These are phyloP conservation scores for Pythium phragmitis DNA, from an alignment of 352 stramenopile species.

Conservation along the genomic window DNA sequence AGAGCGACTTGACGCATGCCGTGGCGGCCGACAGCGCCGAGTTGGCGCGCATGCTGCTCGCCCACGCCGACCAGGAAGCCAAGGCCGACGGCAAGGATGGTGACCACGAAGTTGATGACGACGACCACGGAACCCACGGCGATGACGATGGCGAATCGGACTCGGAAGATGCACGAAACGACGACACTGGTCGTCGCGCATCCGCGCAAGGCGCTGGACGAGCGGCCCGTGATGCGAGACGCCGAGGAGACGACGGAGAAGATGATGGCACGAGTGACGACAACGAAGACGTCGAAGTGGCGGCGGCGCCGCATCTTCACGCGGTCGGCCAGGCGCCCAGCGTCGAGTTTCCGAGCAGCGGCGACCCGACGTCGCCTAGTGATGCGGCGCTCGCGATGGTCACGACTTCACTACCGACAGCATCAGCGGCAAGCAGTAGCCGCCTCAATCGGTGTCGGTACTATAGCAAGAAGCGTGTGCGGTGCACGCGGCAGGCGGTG, in stretches of 20 bases:
- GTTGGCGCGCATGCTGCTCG: conserved; percentile 69
- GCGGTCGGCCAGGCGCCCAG: conserved; percentile 8
- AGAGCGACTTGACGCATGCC: conserved; percentile 43
- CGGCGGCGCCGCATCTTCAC: conserved; percentile 27
- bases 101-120: background rate
- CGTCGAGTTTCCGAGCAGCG: conserved; percentile 7
- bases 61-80: conserved; percentile 54
- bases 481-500: conserved; percentile 63
- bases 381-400: background rate
- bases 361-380: conserved; percentile 9
- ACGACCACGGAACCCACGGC: background rate
- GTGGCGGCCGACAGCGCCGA: conserved; percentile 53
- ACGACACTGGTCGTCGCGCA: background rate
- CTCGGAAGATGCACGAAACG: conserved; percentile 10
- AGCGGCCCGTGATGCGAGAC: background rate
- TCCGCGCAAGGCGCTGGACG: background rate
- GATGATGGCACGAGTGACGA: conserved; percentile 18
- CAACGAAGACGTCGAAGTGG: conserved; percentile 15
- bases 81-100: conserved; percentile 15
- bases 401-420: background rate
- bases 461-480: conserved; percentile 67
- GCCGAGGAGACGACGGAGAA: background rate
- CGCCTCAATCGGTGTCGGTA: conserved; percentile 57
- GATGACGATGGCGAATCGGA: conserved; percentile 20
- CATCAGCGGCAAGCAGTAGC: background rate